These are phyloP conservation scores for Dalbergia cultrata DNA, from an alignment of 306 rosid genomes.

Conservation along the genomic window DNA sequence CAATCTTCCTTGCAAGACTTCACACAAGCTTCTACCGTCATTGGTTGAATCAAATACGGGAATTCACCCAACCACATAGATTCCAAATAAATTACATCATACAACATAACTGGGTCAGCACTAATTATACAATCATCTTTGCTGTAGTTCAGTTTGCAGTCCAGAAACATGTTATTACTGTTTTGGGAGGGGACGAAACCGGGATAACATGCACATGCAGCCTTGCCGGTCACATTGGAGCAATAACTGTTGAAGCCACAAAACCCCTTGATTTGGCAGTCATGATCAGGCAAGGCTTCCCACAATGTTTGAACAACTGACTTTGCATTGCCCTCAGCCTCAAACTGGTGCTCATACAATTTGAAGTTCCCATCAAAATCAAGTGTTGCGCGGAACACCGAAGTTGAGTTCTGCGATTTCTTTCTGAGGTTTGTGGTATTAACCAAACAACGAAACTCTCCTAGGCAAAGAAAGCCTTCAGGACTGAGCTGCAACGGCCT, in stretches of 20 bases:
- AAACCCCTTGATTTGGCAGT: slow-evolving; percentile 41
- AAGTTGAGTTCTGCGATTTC: slow-evolving; percentile 2
- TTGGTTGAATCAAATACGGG: slow-evolving; percentile 4
- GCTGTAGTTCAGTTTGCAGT: slow-evolving; percentile 24
- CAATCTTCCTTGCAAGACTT: slow-evolving; percentile 46
- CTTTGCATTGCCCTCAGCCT: slow-evolving; percentile 1
- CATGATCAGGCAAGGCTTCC: slow-evolving; percentile 11
- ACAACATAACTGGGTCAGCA: slow-evolving; percentile 5
- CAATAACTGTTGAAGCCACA: slow-evolving; percentile 58
- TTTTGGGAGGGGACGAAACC: slow-evolving; percentile 39
- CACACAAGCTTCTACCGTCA: slow-evolving; percentile 39
- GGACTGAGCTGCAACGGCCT: slow-evolving; percentile 5
- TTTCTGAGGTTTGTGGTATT: background rate
- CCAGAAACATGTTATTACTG: background rate
- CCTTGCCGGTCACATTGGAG: background rate
- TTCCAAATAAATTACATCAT: background rate
- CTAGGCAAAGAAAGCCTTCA: slow-evolving; percentile 25
- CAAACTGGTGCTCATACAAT: slow-evolving; percentile 48
- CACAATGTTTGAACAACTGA: background rate
- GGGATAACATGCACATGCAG: slow-evolving; percentile 44
- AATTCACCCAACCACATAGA: background rate
- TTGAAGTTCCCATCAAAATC: slow-evolving; percentile 49
- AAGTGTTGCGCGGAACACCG: slow-evolving; percentile 50
- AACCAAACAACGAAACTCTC: rapidly evolving
- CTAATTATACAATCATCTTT: slow-evolving; percentile 37